Base-by-base conservation (phyloP, 202 grass and related monocot genomes). In the Brachypodium distachyon region DNA sequence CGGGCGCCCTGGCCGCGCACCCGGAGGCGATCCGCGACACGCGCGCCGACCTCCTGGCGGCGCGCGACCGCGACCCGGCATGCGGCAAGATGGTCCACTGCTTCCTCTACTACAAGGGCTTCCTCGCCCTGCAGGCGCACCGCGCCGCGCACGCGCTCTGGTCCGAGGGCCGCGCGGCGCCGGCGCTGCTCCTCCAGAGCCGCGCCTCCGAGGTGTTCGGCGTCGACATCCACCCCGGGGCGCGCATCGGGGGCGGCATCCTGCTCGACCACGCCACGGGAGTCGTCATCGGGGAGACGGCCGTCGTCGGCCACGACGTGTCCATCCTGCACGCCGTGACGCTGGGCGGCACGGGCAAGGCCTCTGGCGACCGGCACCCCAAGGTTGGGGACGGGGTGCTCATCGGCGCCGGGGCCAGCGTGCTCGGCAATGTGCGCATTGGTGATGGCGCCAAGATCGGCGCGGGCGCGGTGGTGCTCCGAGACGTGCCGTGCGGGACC, bases 21-120 rank as follows among this genome's bases (percentile, higher is more conserved):
- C 82, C 82, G 8, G 87, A 88, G 68, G 81, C 75, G 1, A 57
- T 25, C 2, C 67, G 52, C 10, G 80, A 74, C 33, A 72, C 81
- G 67, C 87, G 89, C n/a, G 87, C 87, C 14, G 95, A 98, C 77
- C 87, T 98, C 29, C 72, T 54, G 2, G 91, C 89, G 0, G 91
- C 68, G 68, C 59, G 77, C 26, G 80, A 98, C 87, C 89, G 91
- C 65, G 95, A 98, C 70, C 80, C 91, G 27, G 95, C 95, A 13
- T 98, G 95, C 82, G 82, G 17, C 19, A 88, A 88, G 65, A 98
- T 95, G 91, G 85, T 90, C 1, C 95, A 98, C 74, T 98, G 91
- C 80, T 98, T 98, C 77, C 87, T 98, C 54, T 92, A 95, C 85
- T 95, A 92, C 91, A 98, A 98, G 79, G 96, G 96, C 8, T 98